Base-by-base conservation (phyloP, 305 asterid genomes). In the Fraxinus nigra region DNA sequence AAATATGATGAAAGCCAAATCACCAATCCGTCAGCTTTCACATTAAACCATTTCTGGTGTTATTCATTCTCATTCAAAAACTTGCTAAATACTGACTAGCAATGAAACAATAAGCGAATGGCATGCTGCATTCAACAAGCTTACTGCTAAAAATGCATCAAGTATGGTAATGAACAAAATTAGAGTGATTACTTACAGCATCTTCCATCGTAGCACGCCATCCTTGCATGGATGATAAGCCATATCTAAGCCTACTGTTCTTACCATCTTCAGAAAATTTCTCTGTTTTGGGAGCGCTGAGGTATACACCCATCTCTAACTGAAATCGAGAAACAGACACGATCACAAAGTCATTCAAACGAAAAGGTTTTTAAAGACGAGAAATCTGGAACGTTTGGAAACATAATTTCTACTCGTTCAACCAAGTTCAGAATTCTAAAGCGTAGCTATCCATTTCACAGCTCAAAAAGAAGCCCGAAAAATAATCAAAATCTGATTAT, bases 121-220 rank as follows among this genome's bases (percentile, higher is more conserved):
- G 46, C 10, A 34, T 13, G 5, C 30, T 26, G 76, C 51, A 75
- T 24, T 24, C 10, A 61, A 70, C 8, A 34, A 76, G 56, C 46
- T 18, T 28, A 67, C 72, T 37, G 72, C 76, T 38, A 43, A 24
- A 79, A 77, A 48, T 37, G 72, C 24, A 74, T 74, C 1, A 37
- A 56, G 26, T 11, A 35, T 30, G 14, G 3, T 35, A 48, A 13
- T 13, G 43, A 65, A 10, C 2, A n/a, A 8, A 70, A 37, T 18
- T 84, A 59, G 78, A 85, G 37, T 16, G 83, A 85, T 33, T 79
- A 88, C 98, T 91, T 81, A 95, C 99, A 72, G 98, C 99, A 90
- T 95, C 99, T 91, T 95, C 99, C 99, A 95, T 95, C 32, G 98
- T 86, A 75, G 99, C 93, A 81, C 98, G 99, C 99, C 99, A 95